Evolutionary conservation across 2,329 filamentous ascomycete species (phyloP), one percentile per base, ranked within the genome.

Genomic region (Trichophyton equinum): DNA sequence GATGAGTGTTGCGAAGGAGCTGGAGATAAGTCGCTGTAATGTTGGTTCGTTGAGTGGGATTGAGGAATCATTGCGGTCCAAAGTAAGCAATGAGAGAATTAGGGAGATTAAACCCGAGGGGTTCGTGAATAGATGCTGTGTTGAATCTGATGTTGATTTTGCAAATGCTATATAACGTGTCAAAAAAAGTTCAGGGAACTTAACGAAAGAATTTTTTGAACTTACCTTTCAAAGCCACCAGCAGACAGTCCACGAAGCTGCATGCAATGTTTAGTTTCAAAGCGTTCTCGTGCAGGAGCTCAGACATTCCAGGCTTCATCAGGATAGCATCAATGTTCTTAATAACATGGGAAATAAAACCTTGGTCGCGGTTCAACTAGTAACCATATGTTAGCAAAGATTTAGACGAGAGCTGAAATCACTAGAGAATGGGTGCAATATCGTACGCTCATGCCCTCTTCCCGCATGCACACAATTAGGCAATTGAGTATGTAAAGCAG

Each of bases 401-500:
- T n/a, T 8, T 11, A 55, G n/a, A 27, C 15, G 44, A 27, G 20
- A 18, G 11, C 13, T 30, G n/a, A n/a, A 36, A 46, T 49, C 13
- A 13, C 13, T 33, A 7, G 15, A 13, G 51, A 59, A 59, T 33
- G 1, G 15, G 40, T 4, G 25, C 15, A 6, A n/a, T 20, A 58
- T 64, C 62, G 59, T 63, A 70, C 72, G 63, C 76, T 73, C 18
- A 73, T 65, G 6, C 67, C 74, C 69, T 76, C 75, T 63, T 73
- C 73, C 27, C 77, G 74, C 44, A 90, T 77, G 69, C 85, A 86
- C 60, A 84, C 80, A 22, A 78, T 76, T 44, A 95, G 76, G 0
- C 85, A 82, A 68, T 86, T 81, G 0, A 90, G 74, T 2, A 86
- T 86, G 69, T 91, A 95, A 0, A 91, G 77, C 1, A 84, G 84